These are phyloP conservation scores for Fusarium circinatum DNA, from an alignment of 2,329 filamentous ascomycete genomes.

Conservation along the genomic window DNA sequence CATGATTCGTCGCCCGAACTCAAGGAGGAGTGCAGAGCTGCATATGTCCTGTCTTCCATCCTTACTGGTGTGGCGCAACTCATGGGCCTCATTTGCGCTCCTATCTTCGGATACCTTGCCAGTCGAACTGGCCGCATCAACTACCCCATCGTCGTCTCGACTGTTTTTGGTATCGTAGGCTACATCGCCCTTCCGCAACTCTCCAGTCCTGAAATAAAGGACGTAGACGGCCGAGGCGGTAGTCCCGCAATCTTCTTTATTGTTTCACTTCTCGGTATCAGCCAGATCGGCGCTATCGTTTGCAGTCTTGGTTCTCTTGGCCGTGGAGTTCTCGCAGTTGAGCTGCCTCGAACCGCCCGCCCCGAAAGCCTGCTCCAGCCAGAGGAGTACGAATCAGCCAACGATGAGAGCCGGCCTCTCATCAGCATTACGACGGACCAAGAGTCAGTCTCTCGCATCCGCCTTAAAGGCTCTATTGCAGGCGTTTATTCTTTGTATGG, in stretches of 20 bases:
- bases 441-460: conserved; percentile 59
- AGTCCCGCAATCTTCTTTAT: conserved; percentile 77
- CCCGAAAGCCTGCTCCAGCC: conserved; percentile 45
- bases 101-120: conserved; percentile 87
- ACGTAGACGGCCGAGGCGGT: conserved; percentile 73
- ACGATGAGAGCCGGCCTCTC: conserved; percentile 52
- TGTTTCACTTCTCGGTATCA: conserved; percentile 84
- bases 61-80: conserved; percentile 91
- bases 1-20: conserved; percentile 76
- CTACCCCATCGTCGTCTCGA: conserved; percentile 77
- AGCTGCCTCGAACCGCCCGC: conserved; percentile 47
- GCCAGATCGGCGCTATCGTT: conserved; percentile 96
- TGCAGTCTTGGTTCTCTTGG: conserved; percentile 92
- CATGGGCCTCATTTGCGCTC: conserved; percentile 84
- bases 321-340: conserved; percentile 74
- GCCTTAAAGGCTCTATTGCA: conserved; percentile 91
- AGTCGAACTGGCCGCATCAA: conserved; percentile 74
- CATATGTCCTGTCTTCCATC: conserved; percentile 88
- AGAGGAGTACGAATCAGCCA: conserved; percentile 54
- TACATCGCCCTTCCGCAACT: conserved; percentile 83
- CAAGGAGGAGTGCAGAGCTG: conserved; percentile 84
- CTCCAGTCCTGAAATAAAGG: conserved; percentile 76
- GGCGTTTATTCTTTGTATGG: conserved; percentile 94
- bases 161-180: conserved; percentile 78
- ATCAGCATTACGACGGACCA: conserved; percentile 48